phyloP scores from a whole-genome alignment of 306 rosid species.

The Lagenaria siceraria region DNA sequence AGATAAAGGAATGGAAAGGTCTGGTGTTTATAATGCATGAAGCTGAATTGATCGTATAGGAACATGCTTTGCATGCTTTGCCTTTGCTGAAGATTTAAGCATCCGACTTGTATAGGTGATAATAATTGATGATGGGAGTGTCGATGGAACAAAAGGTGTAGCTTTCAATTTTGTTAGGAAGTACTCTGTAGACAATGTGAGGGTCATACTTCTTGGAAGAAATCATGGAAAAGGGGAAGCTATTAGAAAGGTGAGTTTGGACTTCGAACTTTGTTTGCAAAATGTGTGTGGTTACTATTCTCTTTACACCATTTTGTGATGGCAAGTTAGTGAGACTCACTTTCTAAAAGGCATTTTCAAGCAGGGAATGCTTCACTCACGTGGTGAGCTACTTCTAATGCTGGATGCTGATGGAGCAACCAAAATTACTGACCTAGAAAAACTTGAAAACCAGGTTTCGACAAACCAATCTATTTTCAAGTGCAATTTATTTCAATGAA shows the following conservation, averaged over 20 bases:
- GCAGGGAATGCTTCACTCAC: constrained; percentile 98
- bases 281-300: background rate
- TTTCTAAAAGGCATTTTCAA: constrained; percentile 64
- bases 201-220: constrained; percentile 84
- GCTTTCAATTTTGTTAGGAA: constrained; percentile 77
- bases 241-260: constrained; percentile 79
- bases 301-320: background rate
- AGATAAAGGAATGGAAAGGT: background rate
- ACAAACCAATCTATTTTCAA: background rate
- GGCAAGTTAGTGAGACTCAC: constrained; percentile 52
- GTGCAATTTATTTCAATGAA: background rate
- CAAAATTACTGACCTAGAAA: constrained; percentile 68
- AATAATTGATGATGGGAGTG: constrained; percentile 87
- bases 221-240: constrained; percentile 98
- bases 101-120: constrained; percentile 44
- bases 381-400: constrained; percentile 94
- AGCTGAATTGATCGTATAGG: background rate
- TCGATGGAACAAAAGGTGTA: constrained; percentile 75
- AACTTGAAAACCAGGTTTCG: constrained; percentile 77
- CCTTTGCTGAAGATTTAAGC: background rate
- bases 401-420: constrained; percentile 99
- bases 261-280: background rate
- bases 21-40: background rate
- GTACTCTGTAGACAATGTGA: constrained; percentile 61
- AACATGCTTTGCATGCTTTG: background rate